Conservation (phyloP, 2,329 filamentous ascomycete species). For the Aspergillus tanneri region DNA sequence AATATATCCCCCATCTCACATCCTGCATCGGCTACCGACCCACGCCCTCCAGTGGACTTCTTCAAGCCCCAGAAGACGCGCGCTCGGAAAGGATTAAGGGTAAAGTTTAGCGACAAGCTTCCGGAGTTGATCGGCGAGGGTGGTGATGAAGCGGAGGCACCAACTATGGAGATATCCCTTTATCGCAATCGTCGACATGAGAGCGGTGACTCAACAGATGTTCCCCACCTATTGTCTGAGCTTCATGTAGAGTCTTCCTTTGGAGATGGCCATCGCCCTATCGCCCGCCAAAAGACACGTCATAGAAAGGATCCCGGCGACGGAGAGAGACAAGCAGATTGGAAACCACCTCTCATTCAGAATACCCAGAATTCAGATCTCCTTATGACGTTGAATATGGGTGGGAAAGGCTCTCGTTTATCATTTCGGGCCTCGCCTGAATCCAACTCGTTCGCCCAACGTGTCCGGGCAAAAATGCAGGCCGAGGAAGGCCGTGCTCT, state of each 20-base stretch:
- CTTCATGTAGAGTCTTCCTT: conserved; percentile 38
- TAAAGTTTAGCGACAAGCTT: conserved; percentile 69
- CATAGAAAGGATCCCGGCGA: conserved; percentile 18
- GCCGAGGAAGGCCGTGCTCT: conserved; percentile 53
- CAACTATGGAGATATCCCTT: conserved; percentile 68
- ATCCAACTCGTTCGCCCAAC: conserved; percentile 48
- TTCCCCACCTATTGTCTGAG: conserved; percentile 24
- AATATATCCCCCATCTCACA: conserved; percentile 18
- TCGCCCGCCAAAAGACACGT: conserved; percentile 9
- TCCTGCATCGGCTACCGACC: conserved; percentile 21
- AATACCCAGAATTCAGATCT: conserved; percentile 41
- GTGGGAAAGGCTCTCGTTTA: conserved; percentile 35
- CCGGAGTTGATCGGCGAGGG: conserved; percentile 88
- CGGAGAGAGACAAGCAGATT: conserved; percentile 16
- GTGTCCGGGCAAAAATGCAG: conserved; percentile 53
- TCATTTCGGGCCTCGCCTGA: conserved; percentile 41
- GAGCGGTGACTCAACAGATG: conserved; percentile 22
- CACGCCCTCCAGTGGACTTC: conserved; percentile 22
- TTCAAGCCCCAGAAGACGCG: conserved; percentile 35
- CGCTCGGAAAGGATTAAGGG: conserved; percentile 66
- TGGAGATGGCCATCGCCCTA: conserved; percentile 18
- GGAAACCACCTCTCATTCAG: conserved; percentile 33
- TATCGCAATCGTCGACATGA: conserved; percentile 32
- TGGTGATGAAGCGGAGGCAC: conserved; percentile 77
- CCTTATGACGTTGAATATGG: conserved; percentile 32